Conservation (phyloP, 495 filamentous ascomycete genomes). For the Trichoderma orchidacearum region DNA sequence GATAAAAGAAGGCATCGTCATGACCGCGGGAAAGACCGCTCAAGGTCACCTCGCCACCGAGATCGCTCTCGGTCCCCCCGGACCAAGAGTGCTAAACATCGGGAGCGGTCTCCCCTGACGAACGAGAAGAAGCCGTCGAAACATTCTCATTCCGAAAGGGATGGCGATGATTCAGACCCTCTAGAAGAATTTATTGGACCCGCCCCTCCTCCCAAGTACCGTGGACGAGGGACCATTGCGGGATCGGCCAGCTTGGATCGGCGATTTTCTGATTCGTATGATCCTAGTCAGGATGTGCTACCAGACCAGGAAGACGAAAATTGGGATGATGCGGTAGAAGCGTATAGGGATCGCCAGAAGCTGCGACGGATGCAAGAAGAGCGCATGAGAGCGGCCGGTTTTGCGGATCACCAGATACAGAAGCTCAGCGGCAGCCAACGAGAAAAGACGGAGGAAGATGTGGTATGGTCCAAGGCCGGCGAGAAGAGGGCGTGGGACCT, state of each 20-base stretch:
- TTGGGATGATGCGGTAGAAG: conserved; percentile 77
- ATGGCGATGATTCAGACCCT: conserved; percentile 53
- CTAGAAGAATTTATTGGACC: conserved; percentile 73
- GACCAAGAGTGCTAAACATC: background rate
- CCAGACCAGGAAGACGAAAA: conserved; percentile 44
- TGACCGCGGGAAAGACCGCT: conserved; percentile 1
- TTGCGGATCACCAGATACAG: conserved; percentile 60
- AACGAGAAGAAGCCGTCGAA: background rate
- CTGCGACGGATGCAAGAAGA: conserved; percentile 74
- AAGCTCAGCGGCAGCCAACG: conserved; percentile 59
- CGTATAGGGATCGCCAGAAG: conserved; percentile 62
- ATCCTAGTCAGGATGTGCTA: conserved; percentile 60
- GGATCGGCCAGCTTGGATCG: conserved; percentile 58
- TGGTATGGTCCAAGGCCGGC: conserved; percentile 67
- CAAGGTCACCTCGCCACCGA: conserved; percentile 1
- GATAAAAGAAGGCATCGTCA: conserved; percentile 4
- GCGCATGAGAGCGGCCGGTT: conserved; percentile 62
- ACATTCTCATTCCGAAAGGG: conserved; percentile 8
- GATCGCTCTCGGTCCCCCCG: conserved; percentile 1
- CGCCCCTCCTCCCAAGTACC: conserved; percentile 44
- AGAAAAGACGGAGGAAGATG: conserved; percentile 50
- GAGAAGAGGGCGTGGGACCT: conserved; percentile 86
- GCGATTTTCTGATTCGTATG: conserved; percentile 65
- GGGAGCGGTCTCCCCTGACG: conserved; percentile 12
- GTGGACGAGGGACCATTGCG: conserved; percentile 60